A percentile compares a stretch with the other conserved stretches of the same genome.
phyloP scores from a whole-genome alignment of 176 grass and related monocot species.

The Avena sativa region DNA sequence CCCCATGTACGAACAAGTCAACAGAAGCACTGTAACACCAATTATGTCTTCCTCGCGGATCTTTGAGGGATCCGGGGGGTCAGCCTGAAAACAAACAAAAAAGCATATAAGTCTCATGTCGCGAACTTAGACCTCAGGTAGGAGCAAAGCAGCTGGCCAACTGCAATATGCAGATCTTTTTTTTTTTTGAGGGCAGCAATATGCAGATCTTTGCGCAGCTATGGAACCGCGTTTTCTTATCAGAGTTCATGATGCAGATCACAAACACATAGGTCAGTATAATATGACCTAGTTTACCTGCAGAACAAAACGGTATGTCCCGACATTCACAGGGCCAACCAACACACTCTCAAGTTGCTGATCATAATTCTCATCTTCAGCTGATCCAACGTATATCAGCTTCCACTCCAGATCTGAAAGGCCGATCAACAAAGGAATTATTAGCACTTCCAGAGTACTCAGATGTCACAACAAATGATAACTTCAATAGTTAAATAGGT shows the following conservation, averaged over 20 bases:
- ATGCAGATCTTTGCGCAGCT: not conserved
- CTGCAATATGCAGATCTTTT: not conserved
- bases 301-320: constrained; percentile 96
- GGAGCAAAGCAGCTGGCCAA: not conserved
- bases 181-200: not conserved
- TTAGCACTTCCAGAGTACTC: not conserved
- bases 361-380: constrained; percentile 96
- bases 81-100: constrained; percentile 62
- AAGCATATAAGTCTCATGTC: not conserved
- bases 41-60: constrained; percentile 98
- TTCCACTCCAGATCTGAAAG: constrained; percentile 86
- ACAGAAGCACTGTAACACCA: constrained; percentile 86
- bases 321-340: constrained; percentile 94
- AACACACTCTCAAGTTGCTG: constrained; percentile 94
- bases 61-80: constrained; percentile 88
- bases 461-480: too few species aligned
- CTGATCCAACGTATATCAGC: constrained; percentile 90
- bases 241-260: not conserved
- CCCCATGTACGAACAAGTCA: constrained; percentile 95
- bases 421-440: not conserved
- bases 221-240: not conserved
- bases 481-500: not conserved
- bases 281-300: constrained; percentile 60
- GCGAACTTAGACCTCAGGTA: constrained; percentile 11
- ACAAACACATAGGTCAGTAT: not conserved